These are phyloP conservation scores for Ceratocystiopsis sp. DNA, from an alignment of 2,329 filamentous ascomycete genomes.

Conservation along the genomic window DNA sequence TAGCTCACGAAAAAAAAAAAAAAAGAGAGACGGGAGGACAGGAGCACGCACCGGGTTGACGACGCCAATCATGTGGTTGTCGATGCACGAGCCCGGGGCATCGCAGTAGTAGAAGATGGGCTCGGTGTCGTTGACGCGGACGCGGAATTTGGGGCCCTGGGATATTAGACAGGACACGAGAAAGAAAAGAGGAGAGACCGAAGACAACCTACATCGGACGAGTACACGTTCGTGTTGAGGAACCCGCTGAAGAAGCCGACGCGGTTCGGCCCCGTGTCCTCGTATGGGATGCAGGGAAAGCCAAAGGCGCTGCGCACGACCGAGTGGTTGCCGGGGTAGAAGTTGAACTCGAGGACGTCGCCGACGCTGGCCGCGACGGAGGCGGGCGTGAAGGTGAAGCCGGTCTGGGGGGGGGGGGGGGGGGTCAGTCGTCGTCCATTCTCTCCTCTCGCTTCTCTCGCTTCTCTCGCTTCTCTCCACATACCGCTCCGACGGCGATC, in stretches of 20 bases:
- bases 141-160: slow-evolving; percentile 21
- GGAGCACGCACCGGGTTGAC: slow-evolving; percentile 44
- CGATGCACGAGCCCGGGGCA: slow-evolving; percentile 45
- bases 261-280: slow-evolving; percentile 29
- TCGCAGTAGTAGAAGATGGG: slow-evolving; percentile 57
- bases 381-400: slow-evolving; percentile 20
- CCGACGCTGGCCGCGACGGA: slow-evolving; percentile 23
- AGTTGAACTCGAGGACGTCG: slow-evolving; percentile 38
- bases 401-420: slow-evolving; percentile 11
- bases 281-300: slow-evolving; percentile 47
- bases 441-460: background rate
- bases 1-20: background rate
- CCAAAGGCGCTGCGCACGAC: slow-evolving; percentile 43
- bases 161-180: no score
- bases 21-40: background rate
- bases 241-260: slow-evolving; percentile 38
- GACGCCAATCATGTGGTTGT: slow-evolving; percentile 55
- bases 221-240: slow-evolving; percentile 26
- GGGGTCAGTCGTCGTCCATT: background rate
- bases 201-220: slow-evolving; percentile 15
- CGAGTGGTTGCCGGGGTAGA: slow-evolving; percentile 46
- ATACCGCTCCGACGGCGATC: slow-evolving; percentile 2
- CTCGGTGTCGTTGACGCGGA: slow-evolving; percentile 39
- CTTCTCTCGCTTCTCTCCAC: background rate
- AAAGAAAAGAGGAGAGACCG: no score